Percentiles rank a stretch among this genome's conserved stretches.
These are phyloP conservation scores for Casuarina cunninghamiana DNA, from an alignment of 306 rosid species.

Conservation along the genomic window DNA sequence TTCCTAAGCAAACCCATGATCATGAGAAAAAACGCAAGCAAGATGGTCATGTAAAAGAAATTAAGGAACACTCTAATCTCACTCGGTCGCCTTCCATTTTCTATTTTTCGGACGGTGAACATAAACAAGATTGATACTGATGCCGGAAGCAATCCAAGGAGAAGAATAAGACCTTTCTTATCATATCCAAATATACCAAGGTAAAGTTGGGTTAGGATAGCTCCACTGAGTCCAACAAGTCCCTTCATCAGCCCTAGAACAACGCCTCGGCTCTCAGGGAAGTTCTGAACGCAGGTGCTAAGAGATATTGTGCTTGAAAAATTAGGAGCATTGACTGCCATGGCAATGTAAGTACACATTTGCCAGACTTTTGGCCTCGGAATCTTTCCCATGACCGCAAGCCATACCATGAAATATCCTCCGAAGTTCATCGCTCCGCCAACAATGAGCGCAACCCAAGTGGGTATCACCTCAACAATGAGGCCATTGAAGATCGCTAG, in stretches of 20 bases:
- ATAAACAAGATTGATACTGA: slow-evolving; percentile 34
- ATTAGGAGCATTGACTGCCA: slow-evolving; percentile 46
- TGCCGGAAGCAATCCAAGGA: slow-evolving; percentile 50
- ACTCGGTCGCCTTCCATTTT: slow-evolving; percentile 23
- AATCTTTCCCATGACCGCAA: slow-evolving; percentile 35
- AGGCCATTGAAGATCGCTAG: slow-evolving; percentile 44
- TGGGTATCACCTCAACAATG: slow-evolving; percentile 42
- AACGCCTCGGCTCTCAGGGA: slow-evolving; percentile 55
- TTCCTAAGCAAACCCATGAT: slow-evolving; percentile 30
- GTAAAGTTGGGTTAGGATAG: slow-evolving; percentile 45
- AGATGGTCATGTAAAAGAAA: slow-evolving; percentile 39
- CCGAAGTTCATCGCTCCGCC: slow-evolving; percentile 49
- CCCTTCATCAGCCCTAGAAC: slow-evolving; percentile 55
- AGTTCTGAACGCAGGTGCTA: slow-evolving; percentile 44
- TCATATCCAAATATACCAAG: slow-evolving; percentile 44
- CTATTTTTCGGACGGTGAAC: slow-evolving; percentile 34
- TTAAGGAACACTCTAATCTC: slow-evolving; percentile 42
- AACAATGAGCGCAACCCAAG: slow-evolving; percentile 47
- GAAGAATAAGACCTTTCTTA: slow-evolving; percentile 38
- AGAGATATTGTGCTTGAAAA: slow-evolving; percentile 47
- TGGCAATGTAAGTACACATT: slow-evolving; percentile 44
- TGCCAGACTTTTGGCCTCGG: slow-evolving; percentile 47
- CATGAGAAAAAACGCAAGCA: slow-evolving; percentile 45
- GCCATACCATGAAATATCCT: slow-evolving; percentile 53
- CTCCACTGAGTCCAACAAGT: slow-evolving; percentile 52